phyloP scores from a whole-genome alignment of 2,329 filamentous ascomycete species.

The Xylaria sp. region DNA sequence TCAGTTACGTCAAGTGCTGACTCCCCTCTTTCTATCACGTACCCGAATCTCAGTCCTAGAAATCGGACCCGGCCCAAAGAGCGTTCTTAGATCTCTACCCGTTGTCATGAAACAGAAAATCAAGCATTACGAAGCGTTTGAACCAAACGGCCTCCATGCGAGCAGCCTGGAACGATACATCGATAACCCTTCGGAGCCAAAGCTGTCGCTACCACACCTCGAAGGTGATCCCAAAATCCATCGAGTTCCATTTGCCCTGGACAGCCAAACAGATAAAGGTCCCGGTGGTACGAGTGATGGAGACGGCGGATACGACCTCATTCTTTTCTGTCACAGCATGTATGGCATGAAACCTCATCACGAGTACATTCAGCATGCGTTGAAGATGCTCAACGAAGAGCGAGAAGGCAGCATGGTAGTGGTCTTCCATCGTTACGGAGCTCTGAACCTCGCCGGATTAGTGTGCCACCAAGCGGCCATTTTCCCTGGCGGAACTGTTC shows the following conservation, averaged over 20 bases:
- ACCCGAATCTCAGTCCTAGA: constrained; percentile 64
- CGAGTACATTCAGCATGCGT: constrained; percentile 57
- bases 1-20: constrained; percentile 57
- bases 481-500: constrained; percentile 58
- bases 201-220: constrained; percentile 56
- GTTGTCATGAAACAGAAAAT: constrained; percentile 55
- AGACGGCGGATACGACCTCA: constrained; percentile 61
- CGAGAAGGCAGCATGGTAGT: constrained; percentile 58
- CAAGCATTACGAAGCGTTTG: constrained; percentile 64
- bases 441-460: constrained; percentile 59
- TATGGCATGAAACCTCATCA: constrained; percentile 66
- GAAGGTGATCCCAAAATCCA: constrained; percentile 53
- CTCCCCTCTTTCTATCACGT: constrained; percentile 55
- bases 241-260: constrained; percentile 53
- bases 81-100: constrained; percentile 63
- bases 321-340: constrained; percentile 73
- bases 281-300: constrained; percentile 38
- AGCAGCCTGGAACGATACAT: constrained; percentile 57
- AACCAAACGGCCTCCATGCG: constrained; percentile 62
- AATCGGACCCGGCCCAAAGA: constrained; percentile 68
- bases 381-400: constrained; percentile 59
- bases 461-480: constrained; percentile 59
- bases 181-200: constrained; percentile 38
- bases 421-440: constrained; percentile 65
- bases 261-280: constrained; percentile 38